Conservation (phyloP, 805 yeast species). For the Starmera pachycereana region DNA sequence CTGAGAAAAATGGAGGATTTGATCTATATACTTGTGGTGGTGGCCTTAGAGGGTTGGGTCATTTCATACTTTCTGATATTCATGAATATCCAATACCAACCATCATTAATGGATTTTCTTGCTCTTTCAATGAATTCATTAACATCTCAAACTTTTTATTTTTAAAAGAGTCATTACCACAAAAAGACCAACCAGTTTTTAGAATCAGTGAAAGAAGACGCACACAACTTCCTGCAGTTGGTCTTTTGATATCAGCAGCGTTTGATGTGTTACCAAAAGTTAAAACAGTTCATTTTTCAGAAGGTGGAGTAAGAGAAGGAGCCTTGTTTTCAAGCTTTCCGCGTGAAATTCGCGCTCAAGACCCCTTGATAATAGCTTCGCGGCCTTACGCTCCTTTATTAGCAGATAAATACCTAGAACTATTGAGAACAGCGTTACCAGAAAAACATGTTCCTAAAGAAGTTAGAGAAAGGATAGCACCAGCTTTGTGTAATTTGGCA, state of each 20-base stretch:
- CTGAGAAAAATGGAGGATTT: conserved; percentile 47
- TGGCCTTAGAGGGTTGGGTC: conserved; percentile 63
- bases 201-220: conserved; percentile 58
- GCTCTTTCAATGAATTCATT: conserved; percentile 41
- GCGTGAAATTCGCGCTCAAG: conserved; percentile 46
- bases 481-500: conserved; percentile 64
- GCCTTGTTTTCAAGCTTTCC: conserved; percentile 55
- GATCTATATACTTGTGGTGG: conserved; percentile 65
- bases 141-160: conserved; percentile 41
- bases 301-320: conserved; percentile 76
- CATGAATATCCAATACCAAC: conserved; percentile 59
- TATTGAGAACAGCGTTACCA: conserved; percentile 51
- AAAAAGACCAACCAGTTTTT: conserved; percentile 34
- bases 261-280: conserved; percentile 50
- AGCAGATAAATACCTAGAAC: conserved; percentile 42
- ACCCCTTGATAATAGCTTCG: conserved; percentile 61
- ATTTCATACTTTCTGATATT: conserved; percentile 39
- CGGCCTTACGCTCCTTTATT: conserved; percentile 62
- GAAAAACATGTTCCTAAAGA: conserved; percentile 43
- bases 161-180: conserved; percentile 37
- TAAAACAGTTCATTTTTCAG: conserved; percentile 56
- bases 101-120: conserved; percentile 59
- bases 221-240: conserved; percentile 60
- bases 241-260: conserved; percentile 50
- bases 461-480: conserved; percentile 48